Percentiles rank a stretch among this genome's conserved stretches.
Conservation (phyloP, 441 rosid genomes). For the Biscutella laevigata region DNA sequence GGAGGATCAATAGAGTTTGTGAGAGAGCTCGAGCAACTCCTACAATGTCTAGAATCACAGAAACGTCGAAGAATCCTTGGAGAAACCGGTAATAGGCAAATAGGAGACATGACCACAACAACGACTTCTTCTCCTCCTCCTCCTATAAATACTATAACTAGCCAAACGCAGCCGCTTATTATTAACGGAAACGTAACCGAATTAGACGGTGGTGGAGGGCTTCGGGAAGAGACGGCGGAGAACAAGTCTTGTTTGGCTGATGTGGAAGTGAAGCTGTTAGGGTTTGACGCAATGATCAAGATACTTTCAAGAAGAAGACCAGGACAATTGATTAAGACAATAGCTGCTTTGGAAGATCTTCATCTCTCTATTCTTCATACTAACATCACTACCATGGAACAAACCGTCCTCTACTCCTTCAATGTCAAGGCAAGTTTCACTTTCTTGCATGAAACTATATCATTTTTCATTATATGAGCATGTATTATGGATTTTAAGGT, state of each 20-base stretch:
- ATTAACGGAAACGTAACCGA: constrained; percentile 19
- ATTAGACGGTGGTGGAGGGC: constrained; percentile 23
- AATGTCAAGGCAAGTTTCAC: constrained; percentile 63
- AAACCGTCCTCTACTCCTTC: constrained; percentile 90
- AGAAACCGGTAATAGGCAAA: constrained; percentile 36
- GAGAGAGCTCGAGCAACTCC: constrained; percentile 73
- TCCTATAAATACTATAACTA: constrained; percentile 29
- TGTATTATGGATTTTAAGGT: background rate
- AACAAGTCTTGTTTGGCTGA: constrained; percentile 79
- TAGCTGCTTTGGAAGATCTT: constrained; percentile 75
- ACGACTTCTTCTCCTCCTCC: constrained; percentile 32
- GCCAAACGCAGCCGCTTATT: constrained; percentile 20
- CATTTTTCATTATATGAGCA: background rate
- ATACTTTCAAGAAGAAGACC: constrained; percentile 83
- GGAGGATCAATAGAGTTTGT: constrained; percentile 77
- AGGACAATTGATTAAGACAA: constrained; percentile 52
- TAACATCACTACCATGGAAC: constrained; percentile 88
- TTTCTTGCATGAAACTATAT: background rate
- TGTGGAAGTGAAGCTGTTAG: constrained; percentile 80
- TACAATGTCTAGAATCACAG: constrained; percentile 72
- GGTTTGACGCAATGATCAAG: constrained; percentile 90
- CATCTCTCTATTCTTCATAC: constrained; percentile 77
- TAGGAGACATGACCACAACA: constrained; percentile 35
- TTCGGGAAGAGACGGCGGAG: constrained; percentile 61
- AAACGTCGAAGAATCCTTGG: constrained; percentile 54